These are phyloP conservation scores for Tulasnella sp. DNA, from an alignment of 768 basidiomycete genomes.

Conservation along the genomic window DNA sequence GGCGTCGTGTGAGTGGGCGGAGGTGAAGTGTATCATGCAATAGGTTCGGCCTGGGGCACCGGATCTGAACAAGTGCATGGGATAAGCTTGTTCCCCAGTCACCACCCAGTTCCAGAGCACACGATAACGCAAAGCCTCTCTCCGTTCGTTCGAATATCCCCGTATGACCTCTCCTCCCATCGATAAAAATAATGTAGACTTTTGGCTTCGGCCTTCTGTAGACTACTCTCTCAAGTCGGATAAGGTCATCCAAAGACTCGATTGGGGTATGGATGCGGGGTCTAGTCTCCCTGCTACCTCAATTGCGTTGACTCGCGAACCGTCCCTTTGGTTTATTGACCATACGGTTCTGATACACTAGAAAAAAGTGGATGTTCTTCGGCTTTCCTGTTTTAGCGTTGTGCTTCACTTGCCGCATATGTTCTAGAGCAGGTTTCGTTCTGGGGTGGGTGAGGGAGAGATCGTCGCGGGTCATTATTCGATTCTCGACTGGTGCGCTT, in stretches of 20 bases:
- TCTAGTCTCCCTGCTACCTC: background rate
- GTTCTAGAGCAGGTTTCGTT: background rate
- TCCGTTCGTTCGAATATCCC: constrained; percentile 1
- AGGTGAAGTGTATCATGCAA: background rate
- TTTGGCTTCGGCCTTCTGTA: background rate
- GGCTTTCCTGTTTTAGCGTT: background rate
- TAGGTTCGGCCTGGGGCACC: constrained; percentile 1
- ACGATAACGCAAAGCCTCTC: background rate
- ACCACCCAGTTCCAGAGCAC: background rate
- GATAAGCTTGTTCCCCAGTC: background rate
- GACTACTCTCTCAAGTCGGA: background rate
- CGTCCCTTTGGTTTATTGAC: background rate
- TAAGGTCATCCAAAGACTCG: background rate
- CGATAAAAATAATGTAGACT: constrained; percentile 2
- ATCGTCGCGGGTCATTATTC: background rate
- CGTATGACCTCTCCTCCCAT: background rate
- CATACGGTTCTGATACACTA: background rate
- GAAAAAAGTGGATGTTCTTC: background rate
- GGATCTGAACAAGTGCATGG: background rate
- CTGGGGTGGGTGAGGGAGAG: background rate
- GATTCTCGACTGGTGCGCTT: background rate
- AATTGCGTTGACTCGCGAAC: background rate
- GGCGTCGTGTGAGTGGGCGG: background rate
- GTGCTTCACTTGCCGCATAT: background rate
- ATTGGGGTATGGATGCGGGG: background rate